Conservation (phyloP, 176 grass and related monocot species). For the Thinopyrum elongatum region DNA sequence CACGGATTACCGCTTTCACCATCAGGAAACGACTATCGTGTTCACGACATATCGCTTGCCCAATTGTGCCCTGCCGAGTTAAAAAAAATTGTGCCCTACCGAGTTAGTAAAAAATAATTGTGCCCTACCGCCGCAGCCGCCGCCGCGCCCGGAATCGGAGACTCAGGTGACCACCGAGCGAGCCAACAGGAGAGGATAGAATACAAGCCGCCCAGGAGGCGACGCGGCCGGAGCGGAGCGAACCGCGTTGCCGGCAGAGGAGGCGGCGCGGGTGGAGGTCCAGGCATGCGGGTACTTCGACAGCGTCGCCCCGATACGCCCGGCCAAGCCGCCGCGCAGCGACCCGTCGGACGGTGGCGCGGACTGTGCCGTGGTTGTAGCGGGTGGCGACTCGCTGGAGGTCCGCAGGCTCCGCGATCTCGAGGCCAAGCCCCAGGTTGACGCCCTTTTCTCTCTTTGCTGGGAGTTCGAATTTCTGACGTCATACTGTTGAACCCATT, state of each 20-base stretch:
- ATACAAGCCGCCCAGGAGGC: constrained; percentile 26
- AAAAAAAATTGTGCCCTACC: no score
- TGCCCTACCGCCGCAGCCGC: neutral
- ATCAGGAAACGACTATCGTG: no score
- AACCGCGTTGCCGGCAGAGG: constrained; percentile 60
- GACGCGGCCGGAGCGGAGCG: constrained; percentile 69
- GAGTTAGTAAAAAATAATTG: no score
- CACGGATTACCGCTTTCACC: no score
- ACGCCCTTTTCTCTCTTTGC: neutral
- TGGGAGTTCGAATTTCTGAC: neutral
- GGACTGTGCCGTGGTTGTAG: neutral
- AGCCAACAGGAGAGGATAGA: neutral
- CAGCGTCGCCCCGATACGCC: constrained; percentile 59
- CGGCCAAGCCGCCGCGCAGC: constrained; percentile 26
- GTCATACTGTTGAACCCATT: constrained; percentile 5
- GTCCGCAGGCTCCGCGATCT: constrained; percentile 59
- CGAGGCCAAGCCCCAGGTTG: constrained; percentile 15
- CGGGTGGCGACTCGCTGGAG: constrained; percentile 48
- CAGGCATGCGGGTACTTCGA: constrained; percentile 78
- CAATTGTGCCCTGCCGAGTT: no score
- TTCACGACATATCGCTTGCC: no score
- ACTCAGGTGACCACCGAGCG: neutral
- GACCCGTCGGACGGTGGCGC: constrained; percentile 22
- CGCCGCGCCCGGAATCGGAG: neutral
- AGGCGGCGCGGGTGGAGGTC: constrained; percentile 65